Percentiles rank a stretch among this genome's conserved stretches.
phyloP scores from a whole-genome alignment of 2,329 filamentous ascomycete genomes.

The Colletotrichum tamarilloi region DNA sequence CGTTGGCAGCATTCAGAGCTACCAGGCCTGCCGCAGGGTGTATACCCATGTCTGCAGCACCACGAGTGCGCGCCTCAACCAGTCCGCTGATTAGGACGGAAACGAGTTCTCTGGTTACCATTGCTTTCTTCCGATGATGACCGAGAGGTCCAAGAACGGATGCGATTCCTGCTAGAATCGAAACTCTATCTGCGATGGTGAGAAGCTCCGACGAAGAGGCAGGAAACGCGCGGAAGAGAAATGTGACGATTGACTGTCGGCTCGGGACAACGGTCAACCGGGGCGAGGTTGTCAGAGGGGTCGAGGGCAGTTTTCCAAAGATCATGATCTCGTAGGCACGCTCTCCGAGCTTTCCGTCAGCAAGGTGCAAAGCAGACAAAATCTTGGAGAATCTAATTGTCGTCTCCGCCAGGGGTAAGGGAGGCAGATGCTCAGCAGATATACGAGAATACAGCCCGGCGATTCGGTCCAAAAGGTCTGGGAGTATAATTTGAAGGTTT shows the following conservation, averaged over 20 bases:
- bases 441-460: constrained; percentile 78
- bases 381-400: constrained; percentile 80
- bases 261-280: constrained; percentile 66
- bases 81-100: constrained; percentile 85
- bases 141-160: constrained; percentile 85
- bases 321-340: constrained; percentile 74
- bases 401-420: constrained; percentile 77
- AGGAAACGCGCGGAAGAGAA: constrained; percentile 78
- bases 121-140: constrained; percentile 88
- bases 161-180: constrained; percentile 86
- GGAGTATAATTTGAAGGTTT: constrained; percentile 69
- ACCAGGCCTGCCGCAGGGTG: constrained; percentile 91
- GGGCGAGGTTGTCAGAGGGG: constrained; percentile 62
- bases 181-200: constrained; percentile 79
- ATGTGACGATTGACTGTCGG: constrained; percentile 72
- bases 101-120: constrained; percentile 88
- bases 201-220: constrained; percentile 73
- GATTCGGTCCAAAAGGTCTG: constrained; percentile 81
- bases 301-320: constrained; percentile 66
- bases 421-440: constrained; percentile 76
- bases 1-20: constrained; percentile 69
- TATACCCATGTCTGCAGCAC: constrained; percentile 95
- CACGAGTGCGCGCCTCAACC: constrained; percentile 89
- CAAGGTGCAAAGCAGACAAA: constrained; percentile 73
- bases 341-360: constrained; percentile 71